Evolutionary conservation across 768 basidiomycete genomes (phyloP).

Genomic region (Termitomyces sp.): DNA sequence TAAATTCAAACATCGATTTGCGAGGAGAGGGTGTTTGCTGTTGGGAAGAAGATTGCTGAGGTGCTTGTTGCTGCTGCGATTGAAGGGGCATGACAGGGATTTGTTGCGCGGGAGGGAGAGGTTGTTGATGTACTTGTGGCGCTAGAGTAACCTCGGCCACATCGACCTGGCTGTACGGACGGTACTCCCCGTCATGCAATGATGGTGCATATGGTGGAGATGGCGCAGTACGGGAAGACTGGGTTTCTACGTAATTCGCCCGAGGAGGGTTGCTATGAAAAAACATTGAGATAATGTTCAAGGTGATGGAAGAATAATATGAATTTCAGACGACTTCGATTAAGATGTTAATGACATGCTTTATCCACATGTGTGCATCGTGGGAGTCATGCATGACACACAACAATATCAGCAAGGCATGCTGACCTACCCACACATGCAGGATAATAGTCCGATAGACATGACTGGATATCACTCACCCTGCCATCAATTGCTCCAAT

Average conservation of each 20-base stretch:
- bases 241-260: slow-evolving; percentile 46
- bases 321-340: not conserved
- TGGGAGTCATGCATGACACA: slow-evolving; percentile 1
- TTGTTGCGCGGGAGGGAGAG: slow-evolving; percentile 20
- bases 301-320: not conserved
- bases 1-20: slow-evolving; percentile 81
- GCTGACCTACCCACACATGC: not conserved
- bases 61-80: slow-evolving; percentile 14
- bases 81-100: slow-evolving; percentile 31
- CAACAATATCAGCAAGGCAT: not conserved
- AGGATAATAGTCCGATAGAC: slow-evolving; percentile 1
- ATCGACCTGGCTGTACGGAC: slow-evolving; percentile 36
- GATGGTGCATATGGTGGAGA: slow-evolving; percentile 42
- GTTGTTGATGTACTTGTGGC: slow-evolving; percentile 24
- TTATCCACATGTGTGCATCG: slow-evolving; percentile 3
- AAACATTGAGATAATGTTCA: slow-evolving; percentile 12
- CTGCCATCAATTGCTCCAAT: slow-evolving; percentile 76
- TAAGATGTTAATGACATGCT: not conserved
- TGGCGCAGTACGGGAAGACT: slow-evolving; percentile 31
- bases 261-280: slow-evolving; percentile 38
- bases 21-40: slow-evolving; percentile 59
- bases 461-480: slow-evolving; percentile 41
- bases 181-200: slow-evolving; percentile 43
- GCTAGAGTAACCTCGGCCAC: slow-evolving; percentile 35
- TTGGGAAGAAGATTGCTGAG: slow-evolving; percentile 20